phyloP scores from a whole-genome alignment of 306 rosid species.

The Trifolium subterraneum region DNA sequence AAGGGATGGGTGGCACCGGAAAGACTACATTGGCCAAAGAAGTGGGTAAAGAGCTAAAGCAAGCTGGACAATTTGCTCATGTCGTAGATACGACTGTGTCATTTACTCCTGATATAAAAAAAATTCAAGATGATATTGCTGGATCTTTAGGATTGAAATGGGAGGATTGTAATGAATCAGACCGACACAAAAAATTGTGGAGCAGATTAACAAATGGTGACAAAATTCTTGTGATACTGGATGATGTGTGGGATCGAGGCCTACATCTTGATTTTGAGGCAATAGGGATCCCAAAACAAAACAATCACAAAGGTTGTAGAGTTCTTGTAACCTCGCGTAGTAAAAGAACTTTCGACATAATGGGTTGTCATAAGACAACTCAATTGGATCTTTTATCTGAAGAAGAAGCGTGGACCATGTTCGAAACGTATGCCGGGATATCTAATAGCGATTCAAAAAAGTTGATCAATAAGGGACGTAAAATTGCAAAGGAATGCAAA shows the following conservation, averaged over 20 bases:
- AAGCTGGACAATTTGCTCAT: background rate
- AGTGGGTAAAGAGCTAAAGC: background rate
- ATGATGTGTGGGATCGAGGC: constrained; percentile 32
- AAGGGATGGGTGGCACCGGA: constrained; percentile 36
- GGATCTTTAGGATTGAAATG: background rate
- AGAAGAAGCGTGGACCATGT: background rate
- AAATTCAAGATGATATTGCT: background rate
- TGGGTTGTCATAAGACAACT: background rate
- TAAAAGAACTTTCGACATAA: background rate
- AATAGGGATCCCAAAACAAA: constrained; percentile 18
- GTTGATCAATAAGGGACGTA: background rate
- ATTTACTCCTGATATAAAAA: background rate
- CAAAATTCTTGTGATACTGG: constrained; percentile 36
- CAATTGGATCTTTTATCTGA: background rate
- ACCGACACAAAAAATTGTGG: background rate
- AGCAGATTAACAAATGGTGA: background rate
- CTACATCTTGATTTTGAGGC: background rate
- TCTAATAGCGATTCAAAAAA: background rate
- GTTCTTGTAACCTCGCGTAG: constrained; percentile 30
- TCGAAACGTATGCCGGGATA: background rate
- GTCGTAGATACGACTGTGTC: constrained; percentile 1
- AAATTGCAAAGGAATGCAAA: constrained; percentile 33
- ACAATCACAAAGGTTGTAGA: background rate
- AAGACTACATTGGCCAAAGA: constrained; percentile 31
- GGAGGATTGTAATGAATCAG: background rate